A percentile compares a stretch with the other conserved stretches of the same genome.
These are phyloP conservation scores for Thecaphora frezii DNA, from an alignment of 1,284 basidiomycete genomes.

Conservation along the genomic window DNA sequence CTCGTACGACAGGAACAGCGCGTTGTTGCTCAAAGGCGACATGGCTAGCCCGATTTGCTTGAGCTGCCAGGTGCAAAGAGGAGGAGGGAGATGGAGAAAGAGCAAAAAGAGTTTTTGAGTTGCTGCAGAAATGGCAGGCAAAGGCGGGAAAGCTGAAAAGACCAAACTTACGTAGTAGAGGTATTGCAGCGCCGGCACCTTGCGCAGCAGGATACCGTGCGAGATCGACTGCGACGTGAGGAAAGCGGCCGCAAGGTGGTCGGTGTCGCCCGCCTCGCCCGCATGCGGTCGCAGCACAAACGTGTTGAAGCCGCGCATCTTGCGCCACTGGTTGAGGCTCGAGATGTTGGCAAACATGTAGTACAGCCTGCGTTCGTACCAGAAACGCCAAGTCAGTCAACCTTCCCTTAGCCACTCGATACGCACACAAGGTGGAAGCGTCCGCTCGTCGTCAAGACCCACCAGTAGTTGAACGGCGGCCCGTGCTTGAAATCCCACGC, in stretches of 20 bases:
- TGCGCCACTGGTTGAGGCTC: slow-evolving; percentile 90
- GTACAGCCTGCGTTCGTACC: slow-evolving; percentile 86
- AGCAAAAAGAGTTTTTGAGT: no score
- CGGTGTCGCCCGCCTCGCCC: slow-evolving; percentile 96
- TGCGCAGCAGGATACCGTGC: slow-evolving; percentile 93
- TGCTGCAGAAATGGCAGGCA: no score
- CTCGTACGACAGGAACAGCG: slow-evolving; percentile 94
- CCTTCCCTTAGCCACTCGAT: no score
- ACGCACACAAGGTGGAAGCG: no score
- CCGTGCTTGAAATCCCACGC: slow-evolving; percentile 87
- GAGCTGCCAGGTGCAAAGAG: slow-evolving; percentile 14
- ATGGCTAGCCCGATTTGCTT: slow-evolving; percentile 71
- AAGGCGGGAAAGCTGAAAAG: no score
- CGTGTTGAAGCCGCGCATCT: slow-evolving; percentile 81
- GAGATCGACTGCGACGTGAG: slow-evolving; percentile 96
- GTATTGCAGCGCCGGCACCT: slow-evolving; percentile 79
- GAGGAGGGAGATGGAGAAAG: background rate
- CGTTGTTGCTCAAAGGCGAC: slow-evolving; percentile 97
- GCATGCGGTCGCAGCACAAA: slow-evolving; percentile 96
- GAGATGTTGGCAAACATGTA: slow-evolving; percentile 97
- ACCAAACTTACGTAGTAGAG: slow-evolving; percentile 68
- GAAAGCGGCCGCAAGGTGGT: slow-evolving; percentile 93
- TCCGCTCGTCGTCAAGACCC: background rate
- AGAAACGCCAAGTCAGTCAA: no score
- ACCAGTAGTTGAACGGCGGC: slow-evolving; percentile 87